Conservation (phyloP, 345 rosid species). For the Syzygium grande region DNA sequence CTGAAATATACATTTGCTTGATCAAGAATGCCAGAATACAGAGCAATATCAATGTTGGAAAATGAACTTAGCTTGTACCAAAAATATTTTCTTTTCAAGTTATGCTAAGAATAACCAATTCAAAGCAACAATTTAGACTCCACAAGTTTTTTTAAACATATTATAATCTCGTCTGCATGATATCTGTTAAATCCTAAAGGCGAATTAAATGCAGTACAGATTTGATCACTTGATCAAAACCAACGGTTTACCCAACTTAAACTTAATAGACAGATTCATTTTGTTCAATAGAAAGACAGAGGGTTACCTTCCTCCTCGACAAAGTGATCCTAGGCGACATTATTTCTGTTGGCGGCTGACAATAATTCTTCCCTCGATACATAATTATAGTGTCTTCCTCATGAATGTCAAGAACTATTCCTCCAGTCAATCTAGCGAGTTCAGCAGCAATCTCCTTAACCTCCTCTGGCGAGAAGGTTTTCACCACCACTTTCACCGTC, state of each 20-base stretch:
- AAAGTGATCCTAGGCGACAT: slow-evolving; percentile 92
- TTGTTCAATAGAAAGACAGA: neutral
- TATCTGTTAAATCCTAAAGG: neutral
- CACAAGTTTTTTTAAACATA: neutral
- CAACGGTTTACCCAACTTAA: neutral
- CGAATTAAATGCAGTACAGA: neutral
- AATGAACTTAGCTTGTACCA: neutral
- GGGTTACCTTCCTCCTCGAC: slow-evolving; percentile 64
- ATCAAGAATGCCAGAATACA: neutral
- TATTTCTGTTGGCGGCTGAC: slow-evolving; percentile 91
- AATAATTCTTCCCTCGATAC: slow-evolving; percentile 94
- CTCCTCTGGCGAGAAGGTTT: slow-evolving; percentile 79
- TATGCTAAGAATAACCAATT: neutral
- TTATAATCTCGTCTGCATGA: neutral
- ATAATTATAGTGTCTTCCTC: slow-evolving; percentile 77
- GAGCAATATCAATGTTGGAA: neutral
- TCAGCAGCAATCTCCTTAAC: slow-evolving; percentile 85
- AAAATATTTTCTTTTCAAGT: neutral
- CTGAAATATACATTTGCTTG: neutral
- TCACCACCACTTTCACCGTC: slow-evolving; percentile 73
- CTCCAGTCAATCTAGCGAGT: slow-evolving; percentile 75
- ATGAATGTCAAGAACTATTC: slow-evolving; percentile 81
- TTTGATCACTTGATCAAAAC: neutral
- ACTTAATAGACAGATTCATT: neutral
- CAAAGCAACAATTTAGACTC: neutral